These are phyloP conservation scores for Phytophthora capsici DNA, from an alignment of 352 stramenopile species.

Conservation along the genomic window DNA sequence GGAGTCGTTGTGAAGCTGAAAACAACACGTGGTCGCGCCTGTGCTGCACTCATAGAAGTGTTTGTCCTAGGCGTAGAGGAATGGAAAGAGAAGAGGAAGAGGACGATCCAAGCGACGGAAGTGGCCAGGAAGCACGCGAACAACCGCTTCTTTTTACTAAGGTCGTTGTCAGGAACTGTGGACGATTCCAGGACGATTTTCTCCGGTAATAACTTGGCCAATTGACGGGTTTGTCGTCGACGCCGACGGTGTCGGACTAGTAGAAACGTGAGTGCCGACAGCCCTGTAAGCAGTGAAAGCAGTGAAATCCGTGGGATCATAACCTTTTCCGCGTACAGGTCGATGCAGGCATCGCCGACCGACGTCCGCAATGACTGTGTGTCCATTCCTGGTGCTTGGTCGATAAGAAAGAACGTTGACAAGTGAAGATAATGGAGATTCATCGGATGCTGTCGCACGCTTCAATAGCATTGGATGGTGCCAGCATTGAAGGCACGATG, in stretches of 20 bases:
- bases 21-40: conserved; percentile 46
- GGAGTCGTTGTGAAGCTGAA: conserved; percentile 69
- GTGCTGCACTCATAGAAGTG: conserved; percentile 21
- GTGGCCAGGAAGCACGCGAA: conserved; percentile 39
- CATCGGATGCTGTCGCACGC: conserved; percentile 20
- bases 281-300: conserved; percentile 29
- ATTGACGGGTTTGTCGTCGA: conserved; percentile 17
- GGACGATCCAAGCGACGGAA: conserved; percentile 40
- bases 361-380: conserved; percentile 25
- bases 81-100: conserved; percentile 51
- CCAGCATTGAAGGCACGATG: conserved; percentile 8
- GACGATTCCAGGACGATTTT: conserved; percentile 24
- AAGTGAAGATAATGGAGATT: too few species aligned
- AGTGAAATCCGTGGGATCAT: conserved; percentile 53
- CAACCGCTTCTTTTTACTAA: conserved; percentile 21
- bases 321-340: conserved; percentile 50
- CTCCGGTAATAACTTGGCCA: conserved; percentile 19
- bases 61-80: conserved; percentile 29
- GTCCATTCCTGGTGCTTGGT: neutral
- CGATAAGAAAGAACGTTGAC: too few species aligned
- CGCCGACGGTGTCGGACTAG: conserved; percentile 14
- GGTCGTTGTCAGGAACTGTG: neutral
- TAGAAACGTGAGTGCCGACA: conserved; percentile 19
- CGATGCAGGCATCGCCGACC: conserved; percentile 37
- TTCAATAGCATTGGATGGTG: neutral